Percentiles rank a stretch among this genome's conserved stretches.
These are phyloP conservation scores for Calonectria pseudoturangicola DNA, from an alignment of 2,329 filamentous ascomycete species.

Conservation along the genomic window DNA sequence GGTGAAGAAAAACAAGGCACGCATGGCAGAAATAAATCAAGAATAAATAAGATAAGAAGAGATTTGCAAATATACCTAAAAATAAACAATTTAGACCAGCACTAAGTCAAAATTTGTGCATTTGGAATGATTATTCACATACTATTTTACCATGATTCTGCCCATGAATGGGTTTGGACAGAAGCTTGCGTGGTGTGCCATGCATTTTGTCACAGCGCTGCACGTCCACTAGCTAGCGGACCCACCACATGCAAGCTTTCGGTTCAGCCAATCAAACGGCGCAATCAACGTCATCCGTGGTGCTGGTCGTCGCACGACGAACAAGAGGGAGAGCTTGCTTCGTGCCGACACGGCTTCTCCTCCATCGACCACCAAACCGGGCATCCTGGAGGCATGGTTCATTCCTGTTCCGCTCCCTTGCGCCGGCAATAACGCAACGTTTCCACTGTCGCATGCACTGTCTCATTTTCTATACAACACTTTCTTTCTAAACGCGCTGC, in stretches of 20 bases:
- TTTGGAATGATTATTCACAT: no score
- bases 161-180: no score
- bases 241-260: constrained; percentile 3
- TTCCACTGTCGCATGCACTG: constrained; percentile 22
- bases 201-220: neutral
- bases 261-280: constrained; percentile 11
- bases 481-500: constrained; percentile 7
- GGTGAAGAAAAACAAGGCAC: no score
- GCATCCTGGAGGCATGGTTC: neutral
- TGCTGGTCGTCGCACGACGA: constrained; percentile 25
- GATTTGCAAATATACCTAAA: no score
- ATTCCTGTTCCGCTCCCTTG: constrained; percentile 10
- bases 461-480: constrained; percentile 5
- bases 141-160: no score
- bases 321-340: constrained; percentile 23
- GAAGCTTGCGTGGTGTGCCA: no score
- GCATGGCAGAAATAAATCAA: no score
- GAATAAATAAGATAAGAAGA: no score
- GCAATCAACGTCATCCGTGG: constrained; percentile 31
- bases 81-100: no score
- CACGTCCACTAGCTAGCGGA: constrained; percentile 1
- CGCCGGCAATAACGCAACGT: neutral
- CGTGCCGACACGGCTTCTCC: neutral
- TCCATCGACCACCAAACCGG: constrained; percentile 7
- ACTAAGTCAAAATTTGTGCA: no score